These are phyloP conservation scores for Pseudogymnoascus sp. DNA, from an alignment of 2,329 filamentous ascomycete species.

Conservation along the genomic window DNA sequence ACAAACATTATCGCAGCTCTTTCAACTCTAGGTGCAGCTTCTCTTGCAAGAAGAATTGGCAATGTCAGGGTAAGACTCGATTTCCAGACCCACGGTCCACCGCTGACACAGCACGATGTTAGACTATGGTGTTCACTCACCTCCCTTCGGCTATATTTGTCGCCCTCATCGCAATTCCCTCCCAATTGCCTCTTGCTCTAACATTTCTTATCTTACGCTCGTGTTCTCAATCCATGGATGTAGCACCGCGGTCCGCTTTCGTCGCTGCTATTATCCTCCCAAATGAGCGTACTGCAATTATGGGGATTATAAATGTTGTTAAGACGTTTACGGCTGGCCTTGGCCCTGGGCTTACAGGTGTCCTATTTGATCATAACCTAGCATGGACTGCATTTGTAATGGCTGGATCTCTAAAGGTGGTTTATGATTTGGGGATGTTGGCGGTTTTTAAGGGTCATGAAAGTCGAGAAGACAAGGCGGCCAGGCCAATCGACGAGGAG, in stretches of 20 bases:
- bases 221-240: conserved; percentile 60
- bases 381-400: conserved; percentile 56
- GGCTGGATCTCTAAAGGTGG: conserved; percentile 54
- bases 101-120: background rate
- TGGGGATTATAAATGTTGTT: conserved; percentile 62
- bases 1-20: conserved; percentile 43
- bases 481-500: conserved; percentile 16
- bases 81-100: conserved; percentile 20
- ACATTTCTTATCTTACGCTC: conserved; percentile 53
- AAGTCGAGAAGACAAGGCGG: conserved; percentile 19
- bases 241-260: conserved; percentile 61
- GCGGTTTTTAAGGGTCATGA: conserved; percentile 36
- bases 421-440: conserved; percentile 52
- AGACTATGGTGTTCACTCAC: conserved; percentile 71
- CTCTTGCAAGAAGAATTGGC: conserved; percentile 46
- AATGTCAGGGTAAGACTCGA: conserved; percentile 50
- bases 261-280: conserved; percentile 56
- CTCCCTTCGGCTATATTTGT: conserved; percentile 60
- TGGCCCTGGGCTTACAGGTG: conserved; percentile 57
- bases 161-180: conserved; percentile 51
- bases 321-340: conserved; percentile 56
- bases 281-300: conserved; percentile 59
- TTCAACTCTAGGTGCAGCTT: conserved; percentile 45
- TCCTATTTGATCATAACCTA: conserved; percentile 44
- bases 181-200: conserved; percentile 44